Evolutionary conservation across 176 grass and related monocot genomes (phyloP).

Genomic region (Eremochloa ophiuroides): DNA sequence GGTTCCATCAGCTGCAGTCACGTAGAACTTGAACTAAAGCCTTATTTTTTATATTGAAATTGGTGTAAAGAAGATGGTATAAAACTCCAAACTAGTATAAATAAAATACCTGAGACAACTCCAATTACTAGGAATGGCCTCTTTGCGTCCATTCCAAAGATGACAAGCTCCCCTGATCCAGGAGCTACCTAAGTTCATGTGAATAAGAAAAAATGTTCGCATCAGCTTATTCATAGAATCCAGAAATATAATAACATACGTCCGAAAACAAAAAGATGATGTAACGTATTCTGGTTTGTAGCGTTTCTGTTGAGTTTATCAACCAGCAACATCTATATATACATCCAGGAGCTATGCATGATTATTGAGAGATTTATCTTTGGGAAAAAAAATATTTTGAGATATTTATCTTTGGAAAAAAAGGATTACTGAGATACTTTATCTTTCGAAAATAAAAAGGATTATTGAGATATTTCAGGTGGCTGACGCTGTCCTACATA

Average conservation of each 20-base stretch:
- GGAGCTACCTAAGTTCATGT: conserved; percentile 42
- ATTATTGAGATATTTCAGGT: too few species aligned
- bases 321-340: background rate
- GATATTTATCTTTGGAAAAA: too few species aligned
- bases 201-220: background rate
- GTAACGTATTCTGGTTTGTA: background rate
- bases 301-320: background rate
- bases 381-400: too few species aligned
- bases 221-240: background rate
- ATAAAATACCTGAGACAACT: conserved; percentile 46
- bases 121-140: conserved; percentile 60
- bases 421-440: too few species aligned
- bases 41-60: background rate
- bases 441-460: too few species aligned
- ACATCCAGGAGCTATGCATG: too few species aligned
- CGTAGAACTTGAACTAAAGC: background rate
- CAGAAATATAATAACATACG: background rate
- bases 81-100: background rate
- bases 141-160: conserved; percentile 32
- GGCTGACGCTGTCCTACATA: too few species aligned
- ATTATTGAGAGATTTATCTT: too few species aligned
- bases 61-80: background rate
- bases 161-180: conserved; percentile 55
- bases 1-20: conserved; percentile 43
- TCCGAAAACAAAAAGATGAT: background rate